phyloP scores from a whole-genome alignment of 176 grass and related monocot species.

The Oryza australiensis region DNA sequence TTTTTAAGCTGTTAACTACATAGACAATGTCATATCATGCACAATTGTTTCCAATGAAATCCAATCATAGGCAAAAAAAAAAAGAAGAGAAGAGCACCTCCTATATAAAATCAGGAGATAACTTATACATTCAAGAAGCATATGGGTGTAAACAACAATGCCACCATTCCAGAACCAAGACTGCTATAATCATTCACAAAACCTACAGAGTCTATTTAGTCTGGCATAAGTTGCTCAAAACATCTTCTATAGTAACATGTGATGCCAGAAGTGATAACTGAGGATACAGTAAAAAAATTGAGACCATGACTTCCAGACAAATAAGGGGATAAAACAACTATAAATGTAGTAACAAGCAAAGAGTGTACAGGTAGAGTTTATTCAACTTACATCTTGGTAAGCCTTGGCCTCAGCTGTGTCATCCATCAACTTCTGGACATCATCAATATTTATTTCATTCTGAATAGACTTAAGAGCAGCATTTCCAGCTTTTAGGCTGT shows the following conservation, averaged over 20 bases:
- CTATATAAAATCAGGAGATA: neutral
- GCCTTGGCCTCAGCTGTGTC: slow-evolving; percentile 95
- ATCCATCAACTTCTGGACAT: slow-evolving; percentile 99
- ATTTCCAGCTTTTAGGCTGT: slow-evolving; percentile 91
- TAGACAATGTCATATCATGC: neutral
- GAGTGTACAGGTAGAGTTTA: slow-evolving; percentile 9
- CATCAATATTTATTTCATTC: slow-evolving; percentile 94
- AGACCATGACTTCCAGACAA: slow-evolving; percentile 3
- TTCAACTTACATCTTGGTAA: slow-evolving; percentile 89
- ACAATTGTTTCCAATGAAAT: slow-evolving; percentile 1
- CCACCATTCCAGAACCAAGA: neutral
- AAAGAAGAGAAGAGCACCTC: neutral
- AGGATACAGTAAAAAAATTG: neutral
- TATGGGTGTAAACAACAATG: slow-evolving; percentile 7
- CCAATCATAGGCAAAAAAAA: neutral
- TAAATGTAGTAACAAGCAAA: slow-evolving; percentile 2
- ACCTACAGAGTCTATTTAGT: neutral
- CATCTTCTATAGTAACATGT: slow-evolving; percentile 11
- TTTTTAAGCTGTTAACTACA: slow-evolving; percentile 15
- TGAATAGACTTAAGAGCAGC: slow-evolving; percentile 96
- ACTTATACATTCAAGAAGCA: slow-evolving; percentile 8
- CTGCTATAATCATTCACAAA: neutral
- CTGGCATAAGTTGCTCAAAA: slow-evolving; percentile 12
- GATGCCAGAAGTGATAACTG: slow-evolving; percentile 4
- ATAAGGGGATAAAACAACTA: neutral